Base-by-base conservation (phyloP, 148 eudicot species). In the Nyssa sinensis region DNA sequence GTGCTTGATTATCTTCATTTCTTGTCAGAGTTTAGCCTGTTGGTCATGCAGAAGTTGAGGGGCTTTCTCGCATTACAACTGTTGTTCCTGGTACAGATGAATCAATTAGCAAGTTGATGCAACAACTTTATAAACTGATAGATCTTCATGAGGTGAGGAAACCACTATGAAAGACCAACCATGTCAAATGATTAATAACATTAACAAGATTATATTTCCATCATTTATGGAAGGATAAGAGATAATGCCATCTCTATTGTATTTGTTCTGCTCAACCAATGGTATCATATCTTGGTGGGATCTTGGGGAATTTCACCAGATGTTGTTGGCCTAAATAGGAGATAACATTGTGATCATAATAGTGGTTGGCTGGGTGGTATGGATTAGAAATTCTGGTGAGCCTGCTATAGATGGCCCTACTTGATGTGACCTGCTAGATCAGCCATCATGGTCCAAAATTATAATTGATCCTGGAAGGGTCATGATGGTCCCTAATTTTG, bases 21-120 rank as follows among this genome's bases (percentile, higher is more conserved):
- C 31, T 44, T 71, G 30, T 71, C 82, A 93, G 96, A 93, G 98
- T 85, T 91, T 93, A 39, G 96, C 96, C n/a, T 79, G 98, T 89
- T 39, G 98, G 98, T 68, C 86, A 89, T 76, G 88, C 98, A 64
- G 98, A 91, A 74, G 80, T 30, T 69, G 89, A 88, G 74, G 98
- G 98, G 41, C 59, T 91, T 68, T 93, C 98, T 60, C 94, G 94
- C 78, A 86, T 93, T 70, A 93, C 94, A 74, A 93, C 98, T 55
- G 98, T 93, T 59, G 78, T 93, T 78, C 91, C 98, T 65, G 98
- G 96, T 74, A 93, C 91, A 58, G 94, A 91, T 72, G 92, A 89
- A 79, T 81, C 90, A 63, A 93, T 93, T 75, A 85, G 81, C 51
- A 91, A 88, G 79, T 78, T 93, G 88, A 91, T 93, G 66, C 88